Conservation (phyloP, 1,139 yeast genomes). For the Magnusiomyces magnusii region DNA sequence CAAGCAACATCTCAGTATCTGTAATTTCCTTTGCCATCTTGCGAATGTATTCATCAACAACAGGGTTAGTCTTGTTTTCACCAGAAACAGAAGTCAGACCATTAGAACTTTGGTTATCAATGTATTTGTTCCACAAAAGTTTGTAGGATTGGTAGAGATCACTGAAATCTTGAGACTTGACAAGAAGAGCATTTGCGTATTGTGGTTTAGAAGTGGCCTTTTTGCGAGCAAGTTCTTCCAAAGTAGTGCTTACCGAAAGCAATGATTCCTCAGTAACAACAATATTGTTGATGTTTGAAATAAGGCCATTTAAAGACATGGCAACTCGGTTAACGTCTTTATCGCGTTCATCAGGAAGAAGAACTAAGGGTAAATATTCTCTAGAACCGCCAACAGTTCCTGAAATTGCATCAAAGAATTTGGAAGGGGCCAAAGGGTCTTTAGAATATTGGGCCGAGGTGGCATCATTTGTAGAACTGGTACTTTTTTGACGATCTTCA, state of each 20-base stretch:
- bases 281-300: conserved; percentile 25
- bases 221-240: conserved; percentile 20
- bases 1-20: conserved; percentile 16
- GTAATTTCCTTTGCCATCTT: conserved; percentile 13
- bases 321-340: conserved; percentile 23
- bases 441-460: conserved; percentile 15
- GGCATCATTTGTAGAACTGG: conserved; percentile 5
- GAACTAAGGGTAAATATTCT: conserved; percentile 27
- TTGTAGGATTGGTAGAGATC: conserved; percentile 17
- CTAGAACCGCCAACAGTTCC: conserved; percentile 25
- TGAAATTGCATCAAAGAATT: conserved; percentile 27
- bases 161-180: conserved; percentile 20
- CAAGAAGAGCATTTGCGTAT: conserved; percentile 20
- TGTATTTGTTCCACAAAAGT: conserved; percentile 16
- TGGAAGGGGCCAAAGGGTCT: conserved; percentile 27
- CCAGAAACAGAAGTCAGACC: not conserved
- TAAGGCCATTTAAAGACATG: conserved; percentile 28
- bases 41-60: conserved; percentile 13
- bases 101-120: conserved; percentile 6
- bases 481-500: conserved; percentile 2
- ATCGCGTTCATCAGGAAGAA: conserved; percentile 26
- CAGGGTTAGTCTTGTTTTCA: conserved; percentile 9
- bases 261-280: conserved; percentile 25
- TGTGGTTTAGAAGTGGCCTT: conserved; percentile 17
- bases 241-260: conserved; percentile 18